phyloP scores from a whole-genome alignment of 2,329 filamentous ascomycete genomes.

The Rugonectria rugulosa region DNA sequence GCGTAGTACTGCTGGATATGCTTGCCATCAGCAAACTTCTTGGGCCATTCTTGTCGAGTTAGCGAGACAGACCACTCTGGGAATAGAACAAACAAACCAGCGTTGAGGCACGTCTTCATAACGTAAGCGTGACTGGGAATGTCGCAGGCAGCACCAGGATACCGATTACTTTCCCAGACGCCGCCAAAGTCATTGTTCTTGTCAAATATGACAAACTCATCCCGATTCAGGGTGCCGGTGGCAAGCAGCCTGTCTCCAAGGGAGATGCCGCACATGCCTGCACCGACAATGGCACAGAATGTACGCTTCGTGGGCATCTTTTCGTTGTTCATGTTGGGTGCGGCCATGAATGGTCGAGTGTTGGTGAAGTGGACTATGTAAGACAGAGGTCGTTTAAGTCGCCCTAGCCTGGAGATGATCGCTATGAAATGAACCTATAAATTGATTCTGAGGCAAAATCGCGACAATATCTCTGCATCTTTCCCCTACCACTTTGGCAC shows the following conservation, averaged over 20 bases:
- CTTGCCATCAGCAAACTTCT: conserved; percentile 1
- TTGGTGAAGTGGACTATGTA: too few relatives aligned
- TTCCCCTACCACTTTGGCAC: too few relatives aligned
- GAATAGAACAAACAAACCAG: background rate
- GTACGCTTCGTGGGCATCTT: background rate
- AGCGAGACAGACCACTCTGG: background rate
- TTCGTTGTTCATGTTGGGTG: conserved; percentile 1
- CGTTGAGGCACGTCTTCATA: conserved; percentile 1
- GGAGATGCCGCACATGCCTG: conserved; percentile 3
- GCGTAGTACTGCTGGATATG: conserved; percentile 8
- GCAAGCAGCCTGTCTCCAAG: background rate
- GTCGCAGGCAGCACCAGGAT: conserved; percentile 7
- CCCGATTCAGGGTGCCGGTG: background rate
- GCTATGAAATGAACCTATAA: too few relatives aligned
- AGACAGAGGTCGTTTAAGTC: too few relatives aligned
- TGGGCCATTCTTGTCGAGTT: background rate
- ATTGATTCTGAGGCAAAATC: too few relatives aligned
- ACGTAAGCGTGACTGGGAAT: conserved; percentile 10
- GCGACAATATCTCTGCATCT: too few relatives aligned
- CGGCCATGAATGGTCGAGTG: too few relatives aligned
- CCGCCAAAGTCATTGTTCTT: conserved; percentile 10
- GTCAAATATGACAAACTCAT: conserved; percentile 7
- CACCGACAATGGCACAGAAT: conserved; percentile 7
- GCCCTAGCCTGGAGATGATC: too few relatives aligned
- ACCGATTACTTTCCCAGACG: conserved; percentile 7